Evolutionary conservation across 352 stramenopile genomes (phyloP), one percentile per base, ranked within the genome.

Genomic region (Globisporangium ultimum): DNA sequence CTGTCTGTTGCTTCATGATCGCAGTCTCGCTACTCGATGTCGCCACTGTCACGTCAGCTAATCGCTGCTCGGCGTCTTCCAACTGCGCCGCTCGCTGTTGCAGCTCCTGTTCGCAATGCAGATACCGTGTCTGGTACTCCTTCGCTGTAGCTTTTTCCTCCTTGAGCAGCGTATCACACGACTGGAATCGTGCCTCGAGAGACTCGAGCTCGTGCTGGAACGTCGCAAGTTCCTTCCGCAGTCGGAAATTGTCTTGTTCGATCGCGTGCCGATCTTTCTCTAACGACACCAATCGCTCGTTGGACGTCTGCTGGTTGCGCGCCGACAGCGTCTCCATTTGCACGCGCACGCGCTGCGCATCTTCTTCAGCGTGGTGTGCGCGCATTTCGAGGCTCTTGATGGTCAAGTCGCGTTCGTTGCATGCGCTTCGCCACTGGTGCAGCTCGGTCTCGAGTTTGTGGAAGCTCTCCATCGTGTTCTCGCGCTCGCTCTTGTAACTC

Each of bases 181-280:
- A 47, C 24, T 70, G 63, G 14, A 84, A 71, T 20, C 83, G 84
- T 14, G 57, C 65, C 57, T 84, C 67, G 21, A 87, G 64, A 5
- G 64, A 52, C 48, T 88, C 74, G 0, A 86, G 40, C 18, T 87
- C 67, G 18, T 78, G 51, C 59, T 87, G 76, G 4, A 87, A 73
- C 7, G 58, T 58, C n/a, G 72, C 55, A 18, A 88, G 40, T 18
- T 77, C 68, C 17, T 66, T 60, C 3, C 76, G 76, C n/a, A 90
- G 70, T 2, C 70, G 65, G 5, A 72, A 72, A 45, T 86, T 86
- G 24, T 87, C 71, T 28, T 78, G 50, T 52, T 90, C 80, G n/a
- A 84, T 71, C 8, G 61, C 53, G 20, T 76, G 67, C 2, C 80
- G 78, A 11, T 74, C 74, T 46, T 82, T 78, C 55, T 90, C 78